Conservation (phyloP, 2,329 filamentous ascomycete genomes). For the Pyrenophora tritici-repentis region DNA sequence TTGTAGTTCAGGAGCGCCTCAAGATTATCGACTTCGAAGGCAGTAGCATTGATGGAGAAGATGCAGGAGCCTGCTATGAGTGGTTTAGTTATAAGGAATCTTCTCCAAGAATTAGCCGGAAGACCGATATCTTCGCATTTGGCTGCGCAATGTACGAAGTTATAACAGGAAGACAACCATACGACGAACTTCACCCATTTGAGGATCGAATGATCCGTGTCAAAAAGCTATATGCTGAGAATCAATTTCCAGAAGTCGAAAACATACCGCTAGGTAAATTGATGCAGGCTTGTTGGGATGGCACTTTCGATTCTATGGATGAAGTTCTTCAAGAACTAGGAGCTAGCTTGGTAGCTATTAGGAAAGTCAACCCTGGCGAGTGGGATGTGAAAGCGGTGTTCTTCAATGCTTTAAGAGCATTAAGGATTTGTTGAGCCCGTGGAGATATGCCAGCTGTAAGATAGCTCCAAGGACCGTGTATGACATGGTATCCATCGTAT, state of each 20-base stretch:
- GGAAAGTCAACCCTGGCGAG: no score
- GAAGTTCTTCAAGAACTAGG: no score
- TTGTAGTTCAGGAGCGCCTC: conserved; percentile 9
- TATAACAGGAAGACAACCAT: conserved; percentile 13
- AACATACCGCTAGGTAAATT: not conserved
- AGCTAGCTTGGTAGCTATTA: not conserved
- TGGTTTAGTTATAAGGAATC: conserved; percentile 19
- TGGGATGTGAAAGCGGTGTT: no score
- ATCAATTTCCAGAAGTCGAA: not conserved
- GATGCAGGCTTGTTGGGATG: no score
- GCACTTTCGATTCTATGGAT: no score
- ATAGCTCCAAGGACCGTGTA: no score
- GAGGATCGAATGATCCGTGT: not conserved
- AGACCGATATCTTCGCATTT: conserved; percentile 22
- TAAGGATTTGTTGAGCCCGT: no score
- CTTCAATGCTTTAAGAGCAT: no score
- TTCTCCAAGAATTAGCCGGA: conserved; percentile 7
- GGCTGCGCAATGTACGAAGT: conserved; percentile 19
- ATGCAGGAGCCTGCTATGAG: conserved; percentile 20
- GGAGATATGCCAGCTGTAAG: no score
- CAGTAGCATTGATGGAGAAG: conserved; percentile 17
- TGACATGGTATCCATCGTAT: no score
- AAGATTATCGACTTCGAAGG: conserved; percentile 9
- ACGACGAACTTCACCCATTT: conserved; percentile 7
- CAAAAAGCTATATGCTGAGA: conserved; percentile 1